Conservation (phyloP, 1,284 basidiomycete species). For the Ustilago xerochloae region DNA sequence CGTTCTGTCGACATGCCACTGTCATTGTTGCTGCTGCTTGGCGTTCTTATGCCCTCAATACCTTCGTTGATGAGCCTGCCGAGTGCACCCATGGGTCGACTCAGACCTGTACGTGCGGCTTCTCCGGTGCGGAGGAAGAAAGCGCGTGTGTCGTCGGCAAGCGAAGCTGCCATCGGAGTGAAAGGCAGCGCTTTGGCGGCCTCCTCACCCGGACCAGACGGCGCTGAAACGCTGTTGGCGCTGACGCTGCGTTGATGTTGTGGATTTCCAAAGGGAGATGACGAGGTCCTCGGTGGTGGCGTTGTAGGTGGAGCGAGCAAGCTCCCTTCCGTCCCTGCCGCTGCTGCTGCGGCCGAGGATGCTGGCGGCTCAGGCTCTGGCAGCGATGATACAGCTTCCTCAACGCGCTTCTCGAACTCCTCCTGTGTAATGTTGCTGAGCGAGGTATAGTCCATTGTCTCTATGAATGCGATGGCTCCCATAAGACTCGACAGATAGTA, state of each 20-base stretch:
- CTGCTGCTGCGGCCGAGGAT: neutral
- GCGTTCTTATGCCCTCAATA: slow-evolving; percentile 60
- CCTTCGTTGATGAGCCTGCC: slow-evolving; percentile 64
- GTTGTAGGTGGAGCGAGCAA: slow-evolving; percentile 19
- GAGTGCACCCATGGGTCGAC: slow-evolving; percentile 62
- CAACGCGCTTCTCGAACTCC: slow-evolving; percentile 79
- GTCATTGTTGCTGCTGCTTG: slow-evolving; percentile 39
- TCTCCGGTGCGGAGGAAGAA: slow-evolving; percentile 67
- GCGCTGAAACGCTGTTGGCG: slow-evolving; percentile 42
- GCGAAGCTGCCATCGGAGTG: slow-evolving; percentile 47
- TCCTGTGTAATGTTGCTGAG: slow-evolving; percentile 90
- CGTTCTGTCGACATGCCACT: slow-evolving; percentile 45
- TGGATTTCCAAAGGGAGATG: slow-evolving; percentile 13
- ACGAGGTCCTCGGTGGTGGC: slow-evolving; percentile 25
- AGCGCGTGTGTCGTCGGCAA: slow-evolving; percentile 65
- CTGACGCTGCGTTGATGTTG: slow-evolving; percentile 44
- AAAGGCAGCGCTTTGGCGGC: slow-evolving; percentile 49
- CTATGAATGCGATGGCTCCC: slow-evolving; percentile 88
- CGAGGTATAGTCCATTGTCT: slow-evolving; percentile 94
- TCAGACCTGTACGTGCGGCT: slow-evolving; percentile 60
- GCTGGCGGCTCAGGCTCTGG: slow-evolving; percentile 31
- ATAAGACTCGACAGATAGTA: slow-evolving; percentile 92
- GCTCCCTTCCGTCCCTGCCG: neutral
- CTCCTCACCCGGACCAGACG: slow-evolving; percentile 49
- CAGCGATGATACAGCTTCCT: slow-evolving; percentile 48